A percentile compares a stretch with the other conserved stretches of the same genome.
These are phyloP conservation scores for Suillus cothurnatus DNA, from an alignment of 768 basidiomycete genomes.

Conservation along the genomic window DNA sequence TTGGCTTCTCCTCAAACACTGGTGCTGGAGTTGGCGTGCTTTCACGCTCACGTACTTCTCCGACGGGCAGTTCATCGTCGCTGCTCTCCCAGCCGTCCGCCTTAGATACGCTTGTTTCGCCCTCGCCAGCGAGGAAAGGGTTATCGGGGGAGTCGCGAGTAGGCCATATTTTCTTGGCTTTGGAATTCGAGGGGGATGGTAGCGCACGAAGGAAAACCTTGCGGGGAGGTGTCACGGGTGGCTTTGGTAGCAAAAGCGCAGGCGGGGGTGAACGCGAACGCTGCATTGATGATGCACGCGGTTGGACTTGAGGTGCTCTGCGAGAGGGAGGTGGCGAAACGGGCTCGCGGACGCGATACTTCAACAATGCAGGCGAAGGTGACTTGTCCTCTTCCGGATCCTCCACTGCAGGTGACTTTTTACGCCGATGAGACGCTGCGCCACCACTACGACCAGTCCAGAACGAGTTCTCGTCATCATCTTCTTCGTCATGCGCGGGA, in stretches of 20 bases:
- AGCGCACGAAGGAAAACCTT: conserved; percentile 24
- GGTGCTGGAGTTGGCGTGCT: conserved; percentile 40
- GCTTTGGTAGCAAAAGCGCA: conserved; percentile 8
- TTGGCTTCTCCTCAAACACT: conserved; percentile 54
- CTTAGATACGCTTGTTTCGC: conserved; percentile 19
- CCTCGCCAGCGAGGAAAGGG: conserved; percentile 60
- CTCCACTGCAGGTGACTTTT: background rate
- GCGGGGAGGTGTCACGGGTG: conserved; percentile 28
- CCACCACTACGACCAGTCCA: conserved; percentile 24
- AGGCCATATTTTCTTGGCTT: conserved; percentile 35
- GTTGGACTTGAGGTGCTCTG: conserved; percentile 39
- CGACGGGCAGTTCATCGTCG: conserved; percentile 38
- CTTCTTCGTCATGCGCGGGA: conserved; percentile 49
- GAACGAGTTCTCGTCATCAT: conserved; percentile 48
- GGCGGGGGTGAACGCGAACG: conserved; percentile 14
- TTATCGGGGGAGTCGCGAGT: conserved; percentile 70
- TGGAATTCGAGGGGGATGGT: conserved; percentile 34
- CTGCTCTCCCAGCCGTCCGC: conserved; percentile 34
- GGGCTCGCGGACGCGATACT: conserved; percentile 41
- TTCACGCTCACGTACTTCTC: conserved; percentile 34
- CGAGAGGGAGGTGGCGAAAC: conserved; percentile 72
- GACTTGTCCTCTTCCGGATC: conserved; percentile 19
- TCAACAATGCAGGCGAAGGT: conserved; percentile 41
- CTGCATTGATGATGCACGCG: conserved; percentile 31
- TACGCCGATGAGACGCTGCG: conserved; percentile 28